Evolutionary conservation across 2,329 filamentous ascomycete species (phyloP).

Genomic region (Cladosporium sp.): DNA sequence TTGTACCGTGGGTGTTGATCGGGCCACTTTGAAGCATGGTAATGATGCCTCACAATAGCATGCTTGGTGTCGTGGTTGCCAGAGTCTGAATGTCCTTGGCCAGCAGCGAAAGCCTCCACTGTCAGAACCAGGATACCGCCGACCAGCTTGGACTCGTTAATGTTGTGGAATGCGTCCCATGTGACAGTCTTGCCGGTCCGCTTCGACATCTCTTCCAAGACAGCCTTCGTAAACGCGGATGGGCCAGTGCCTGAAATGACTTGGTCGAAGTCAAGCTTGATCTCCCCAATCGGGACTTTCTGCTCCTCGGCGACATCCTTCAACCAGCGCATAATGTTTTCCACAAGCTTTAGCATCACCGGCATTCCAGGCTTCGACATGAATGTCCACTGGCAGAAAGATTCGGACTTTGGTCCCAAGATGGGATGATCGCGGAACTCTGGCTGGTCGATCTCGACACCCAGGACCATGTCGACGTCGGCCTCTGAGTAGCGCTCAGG

Average conservation of each 20-base stretch:
- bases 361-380: conserved; percentile 67
- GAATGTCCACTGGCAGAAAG: conserved; percentile 76
- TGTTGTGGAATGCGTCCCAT: conserved; percentile 66
- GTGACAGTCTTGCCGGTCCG: conserved; percentile 49
- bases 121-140: conserved; percentile 66
- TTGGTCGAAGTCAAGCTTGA: conserved; percentile 70
- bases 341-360: conserved; percentile 67
- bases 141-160: conserved; percentile 66
- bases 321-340: conserved; percentile 69
- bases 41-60: conserved; percentile 72
- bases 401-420: conserved; percentile 66
- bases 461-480: conserved; percentile 71
- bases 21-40: conserved; percentile 73
- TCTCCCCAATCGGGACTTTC: conserved; percentile 57
- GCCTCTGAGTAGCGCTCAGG: conserved; percentile 61
- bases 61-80: conserved; percentile 67
- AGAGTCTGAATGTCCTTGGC: conserved; percentile 71
- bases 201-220: conserved; percentile 64
- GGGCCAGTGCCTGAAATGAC: conserved; percentile 73
- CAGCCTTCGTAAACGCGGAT: conserved; percentile 66
- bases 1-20: conserved; percentile 64
- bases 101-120: conserved; percentile 71
- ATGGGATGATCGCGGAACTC: conserved; percentile 64
- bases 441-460: conserved; percentile 70
- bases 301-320: conserved; percentile 60